These are phyloP conservation scores for Xylaria nigripes DNA, from an alignment of 495 filamentous ascomycete species.

Conservation along the genomic window DNA sequence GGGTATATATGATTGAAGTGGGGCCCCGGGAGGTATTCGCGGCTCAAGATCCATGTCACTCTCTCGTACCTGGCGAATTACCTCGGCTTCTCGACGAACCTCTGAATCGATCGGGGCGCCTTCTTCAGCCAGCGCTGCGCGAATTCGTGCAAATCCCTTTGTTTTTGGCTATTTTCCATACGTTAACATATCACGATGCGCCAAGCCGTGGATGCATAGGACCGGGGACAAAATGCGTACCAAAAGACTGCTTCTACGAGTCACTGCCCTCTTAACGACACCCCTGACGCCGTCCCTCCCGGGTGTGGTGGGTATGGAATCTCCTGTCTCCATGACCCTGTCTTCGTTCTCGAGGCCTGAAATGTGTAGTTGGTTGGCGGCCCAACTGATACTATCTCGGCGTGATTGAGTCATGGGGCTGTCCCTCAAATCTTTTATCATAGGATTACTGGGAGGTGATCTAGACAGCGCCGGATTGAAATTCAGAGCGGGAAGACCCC, in stretches of 20 bases:
- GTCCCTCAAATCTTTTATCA: slow-evolving; percentile 29
- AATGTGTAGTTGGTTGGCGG: slow-evolving; percentile 76
- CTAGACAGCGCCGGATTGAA: slow-evolving; percentile 34
- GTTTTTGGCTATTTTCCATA: slow-evolving; percentile 68
- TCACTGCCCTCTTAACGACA: slow-evolving; percentile 64
- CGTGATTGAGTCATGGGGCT: slow-evolving; percentile 44
- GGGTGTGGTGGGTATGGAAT: slow-evolving; percentile 35
- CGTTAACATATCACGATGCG: not conserved
- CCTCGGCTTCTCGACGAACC: slow-evolving; percentile 84
- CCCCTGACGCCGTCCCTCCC: slow-evolving; percentile 38
- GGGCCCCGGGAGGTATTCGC: slow-evolving; percentile 17
- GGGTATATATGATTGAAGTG: slow-evolving; percentile 12
- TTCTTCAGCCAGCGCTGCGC: slow-evolving; percentile 83
- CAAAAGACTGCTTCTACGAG: slow-evolving; percentile 77
- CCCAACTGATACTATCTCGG: slow-evolving; percentile 77
- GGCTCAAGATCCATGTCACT: slow-evolving; percentile 48
- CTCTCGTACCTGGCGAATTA: slow-evolving; percentile 87
- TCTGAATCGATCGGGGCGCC: slow-evolving; percentile 79
- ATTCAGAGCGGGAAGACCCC: slow-evolving; percentile 29
- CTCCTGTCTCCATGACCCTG: slow-evolving; percentile 47
- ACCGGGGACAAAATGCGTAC: slow-evolving; percentile 41
- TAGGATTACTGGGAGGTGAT: slow-evolving; percentile 33
- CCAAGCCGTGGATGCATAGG: not conserved
- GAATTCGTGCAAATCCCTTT: slow-evolving; percentile 86
- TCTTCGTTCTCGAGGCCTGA: slow-evolving; percentile 78